phyloP scores from a whole-genome alignment of 164 flowering plant genomes.

The Tetrastigma voinierianum region DNA sequence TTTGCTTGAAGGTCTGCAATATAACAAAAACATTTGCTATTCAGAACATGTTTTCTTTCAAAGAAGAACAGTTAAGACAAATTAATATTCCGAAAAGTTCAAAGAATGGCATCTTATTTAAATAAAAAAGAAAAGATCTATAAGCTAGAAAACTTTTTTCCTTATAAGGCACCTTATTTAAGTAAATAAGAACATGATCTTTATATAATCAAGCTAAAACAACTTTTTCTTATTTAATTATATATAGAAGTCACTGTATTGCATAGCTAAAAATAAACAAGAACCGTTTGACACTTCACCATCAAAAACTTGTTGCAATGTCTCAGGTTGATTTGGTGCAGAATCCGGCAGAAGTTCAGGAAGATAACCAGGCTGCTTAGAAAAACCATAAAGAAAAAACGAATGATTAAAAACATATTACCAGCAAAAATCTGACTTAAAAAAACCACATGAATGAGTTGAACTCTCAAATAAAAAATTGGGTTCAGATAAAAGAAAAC shows the following conservation, averaged over 20 bases:
- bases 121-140: too few relatives aligned
- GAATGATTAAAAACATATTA: neutral
- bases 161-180: too few relatives aligned
- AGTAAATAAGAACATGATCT: neutral
- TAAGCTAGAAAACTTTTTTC: too few relatives aligned
- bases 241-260: too few relatives aligned
- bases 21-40: conserved; percentile 10
- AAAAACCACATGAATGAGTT: neutral
- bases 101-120: too few relatives aligned
- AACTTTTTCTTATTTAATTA: too few relatives aligned
- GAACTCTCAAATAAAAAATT: too few relatives aligned
- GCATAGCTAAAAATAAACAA: neutral
- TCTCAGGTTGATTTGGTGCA: conserved; percentile 75
- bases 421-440: neutral
- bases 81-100: neutral
- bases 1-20: conserved; percentile 69
- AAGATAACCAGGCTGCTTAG: conserved; percentile 85
- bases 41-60: neutral
- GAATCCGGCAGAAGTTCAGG: conserved; percentile 72
- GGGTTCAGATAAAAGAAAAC: too few relatives aligned
- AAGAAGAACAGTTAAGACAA: neutral
- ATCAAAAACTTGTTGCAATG: conserved; percentile 63
- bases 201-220: too few relatives aligned
- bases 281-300: conserved; percentile 42
- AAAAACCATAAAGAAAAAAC: conserved; percentile 1